Base-by-base conservation (phyloP, 2,329 filamentous ascomycete species). In the Trichoderma harzianum region DNA sequence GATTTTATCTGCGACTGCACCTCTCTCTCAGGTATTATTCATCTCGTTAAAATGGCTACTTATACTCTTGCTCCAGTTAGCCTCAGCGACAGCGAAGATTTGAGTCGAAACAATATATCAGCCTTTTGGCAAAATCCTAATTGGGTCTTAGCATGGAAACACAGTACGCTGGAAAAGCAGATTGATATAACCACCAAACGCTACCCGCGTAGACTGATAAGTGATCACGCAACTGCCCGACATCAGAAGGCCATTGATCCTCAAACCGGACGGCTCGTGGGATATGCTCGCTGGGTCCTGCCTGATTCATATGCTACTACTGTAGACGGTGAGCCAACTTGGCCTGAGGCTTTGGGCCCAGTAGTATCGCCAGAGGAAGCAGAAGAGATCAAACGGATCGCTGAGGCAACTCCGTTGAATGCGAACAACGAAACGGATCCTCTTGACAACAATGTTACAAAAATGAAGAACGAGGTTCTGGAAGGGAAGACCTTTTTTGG, bases 281-380 rank as follows among this genome's bases (percentile, higher is more conserved):
- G 76, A 7, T 78, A 77, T 71, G 74, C 73, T 18, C 73, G 75
- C 16, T 78, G 76, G 75, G 34, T 72, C 16, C 70, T 77, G 16
- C 77, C 76, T 5, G 72, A 69, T 36, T 63, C 69, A 8, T 61
- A 71, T 14, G 51, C 66, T 10, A 69, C 65, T 1, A 63, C 67
- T 32, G 57, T 36, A 11, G 58, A 60, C 10, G 70, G 73, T 32
- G 30, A 47, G 5, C 53, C 36, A 5, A 62, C 36, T 14, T 75
- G 74, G 74, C 70, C 70, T 7, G 72, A 74, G 14, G 68, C 68
- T 3, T 10, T 70, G 24, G 47, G 21, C 1, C 60, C 68, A 7
- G 32, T 24, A 8, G 68, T 70, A n/a, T 12, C 47, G 4, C 61
- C 66, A 8, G 71, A 72, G 51, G 70, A 74, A 68, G 61, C 60